These are phyloP conservation scores for Penicillium canariense DNA, from an alignment of 495 filamentous ascomycete genomes.

Conservation along the genomic window DNA sequence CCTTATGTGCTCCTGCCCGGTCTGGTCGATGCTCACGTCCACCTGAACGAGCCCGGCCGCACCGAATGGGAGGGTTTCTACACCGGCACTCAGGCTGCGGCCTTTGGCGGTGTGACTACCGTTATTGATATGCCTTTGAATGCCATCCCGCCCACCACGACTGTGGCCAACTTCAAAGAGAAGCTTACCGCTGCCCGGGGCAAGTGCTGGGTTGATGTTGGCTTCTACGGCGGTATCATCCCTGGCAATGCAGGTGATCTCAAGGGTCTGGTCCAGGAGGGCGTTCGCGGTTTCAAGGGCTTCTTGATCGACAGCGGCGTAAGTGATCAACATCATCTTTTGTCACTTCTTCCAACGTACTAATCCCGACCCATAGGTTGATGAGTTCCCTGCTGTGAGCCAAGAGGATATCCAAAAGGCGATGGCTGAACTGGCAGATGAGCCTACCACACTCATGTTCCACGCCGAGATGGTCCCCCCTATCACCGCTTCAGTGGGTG, in stretches of 20 bases:
- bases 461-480: constrained; percentile 98
- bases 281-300: constrained; percentile 95
- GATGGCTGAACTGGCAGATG: constrained; percentile 73
- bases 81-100: constrained; percentile 89
- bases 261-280: constrained; percentile 74
- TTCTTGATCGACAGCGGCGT: constrained; percentile 97
- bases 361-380: constrained; percentile 56
- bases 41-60: constrained; percentile 94
- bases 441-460: constrained; percentile 92
- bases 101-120: constrained; percentile 96
- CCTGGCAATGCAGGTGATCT: constrained; percentile 84
- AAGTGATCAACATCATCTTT: constrained; percentile 37
- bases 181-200: constrained; percentile 83
- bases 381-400: constrained; percentile 91
- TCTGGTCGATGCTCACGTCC: constrained; percentile 94
- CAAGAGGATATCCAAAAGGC: constrained; percentile 73
- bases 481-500: constrained; percentile 75
- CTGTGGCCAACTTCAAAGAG: constrained; percentile 73
- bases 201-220: constrained; percentile 97
- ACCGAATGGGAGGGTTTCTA: constrained; percentile 99
- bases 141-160: constrained; percentile 95
- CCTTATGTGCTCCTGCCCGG: constrained; percentile 88
- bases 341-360: constrained; percentile 8
- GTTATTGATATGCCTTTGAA: constrained; percentile 98
- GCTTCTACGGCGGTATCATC: constrained; percentile 95